Base-by-base conservation (phyloP, 345 rosid species). In the Clarkia xantiana region DNA sequence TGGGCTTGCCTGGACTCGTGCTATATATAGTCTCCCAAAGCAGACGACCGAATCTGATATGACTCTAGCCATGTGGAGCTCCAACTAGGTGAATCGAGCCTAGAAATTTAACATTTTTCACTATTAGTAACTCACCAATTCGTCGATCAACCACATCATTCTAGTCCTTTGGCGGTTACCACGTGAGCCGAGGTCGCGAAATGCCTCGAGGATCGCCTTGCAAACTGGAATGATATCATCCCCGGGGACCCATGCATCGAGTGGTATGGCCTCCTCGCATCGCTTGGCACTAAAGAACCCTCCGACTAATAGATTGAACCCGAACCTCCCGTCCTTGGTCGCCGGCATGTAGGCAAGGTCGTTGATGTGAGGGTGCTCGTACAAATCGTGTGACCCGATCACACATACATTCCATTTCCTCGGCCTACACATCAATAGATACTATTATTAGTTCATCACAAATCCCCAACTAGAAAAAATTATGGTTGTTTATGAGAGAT, bases 331-430 rank as follows among this genome's bases (percentile, higher is more conserved):
- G 47, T 79, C 68, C 72, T 76, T 91, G 10, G 51, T 78, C 0
- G 98, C 89, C 39, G 98, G 98, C 83, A 91, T 81, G 74, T 91
- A 91, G 23, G 98, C 96, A 44, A 91, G 69, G 76, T 91, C 98
- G 45, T 91, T 90, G 54, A 90, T 91, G 68, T 83, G 98, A 34
- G 97, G 98, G 70, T 91, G 98, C 70, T 86, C 98, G 45, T 79
- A 91, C 0, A 91, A 93, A 67, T 91, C 96, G 64, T 81, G 98
- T 13, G 94, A 74, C 19, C 98, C 96, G 14, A 86, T 71, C n/a
- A 91, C 83, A 72, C 89, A 79, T 18, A 75, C 96, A 60, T 91
- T 91, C 96, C 96, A 86, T 71, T 90, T 90, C 65, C 94, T 77
- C n/a, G 97, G 95, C 73, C 97, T 89, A 60, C 45, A 52, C n/a